phyloP scores from a whole-genome alignment of 768 basidiomycete genomes.

The Lactarius trivialis region DNA sequence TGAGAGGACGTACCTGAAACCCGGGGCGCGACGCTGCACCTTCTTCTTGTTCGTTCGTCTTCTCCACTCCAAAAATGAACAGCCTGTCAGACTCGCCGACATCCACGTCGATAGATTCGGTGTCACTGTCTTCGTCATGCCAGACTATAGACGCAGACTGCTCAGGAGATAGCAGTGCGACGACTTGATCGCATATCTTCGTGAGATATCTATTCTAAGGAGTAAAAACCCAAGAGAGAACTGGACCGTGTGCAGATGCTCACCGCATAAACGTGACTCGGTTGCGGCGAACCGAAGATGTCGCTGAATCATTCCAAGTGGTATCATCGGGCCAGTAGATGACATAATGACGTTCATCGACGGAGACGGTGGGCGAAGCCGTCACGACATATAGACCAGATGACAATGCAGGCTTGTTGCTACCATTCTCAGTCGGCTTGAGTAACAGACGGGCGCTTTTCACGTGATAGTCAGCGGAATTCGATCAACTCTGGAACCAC shows the following conservation, averaged over 20 bases:
- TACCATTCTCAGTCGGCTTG: constrained; percentile 16
- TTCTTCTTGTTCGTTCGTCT: constrained; percentile 52
- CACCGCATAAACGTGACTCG: constrained; percentile 59
- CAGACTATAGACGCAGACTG: constrained; percentile 43
- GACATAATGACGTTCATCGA: constrained; percentile 35
- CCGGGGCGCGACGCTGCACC: constrained; percentile 38
- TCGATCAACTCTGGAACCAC: constrained; percentile 19
- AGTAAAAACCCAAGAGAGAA: neutral
- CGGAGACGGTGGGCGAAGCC: neutral
- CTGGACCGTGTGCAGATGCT: neutral
- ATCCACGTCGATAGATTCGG: constrained; percentile 31
- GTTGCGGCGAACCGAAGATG: constrained; percentile 42
- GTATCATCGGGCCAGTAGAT: constrained; percentile 26
- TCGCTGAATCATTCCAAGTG: constrained; percentile 50
- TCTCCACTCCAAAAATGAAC: constrained; percentile 47
- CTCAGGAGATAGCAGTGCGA: constrained; percentile 44
- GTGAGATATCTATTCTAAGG: constrained; percentile 44
- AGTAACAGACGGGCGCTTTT: constrained; percentile 24
- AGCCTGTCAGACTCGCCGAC: constrained; percentile 42
- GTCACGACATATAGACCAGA: constrained; percentile 47
- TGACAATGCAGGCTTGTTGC: constrained; percentile 30
- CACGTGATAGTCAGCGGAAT: neutral
- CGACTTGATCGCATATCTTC: constrained; percentile 50
- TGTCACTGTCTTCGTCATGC: constrained; percentile 30
- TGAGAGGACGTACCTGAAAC: constrained; percentile 34